Evolutionary conservation across 352 stramenopile species (phyloP).

Genomic region (Saprolegnia parasitica): DNA sequence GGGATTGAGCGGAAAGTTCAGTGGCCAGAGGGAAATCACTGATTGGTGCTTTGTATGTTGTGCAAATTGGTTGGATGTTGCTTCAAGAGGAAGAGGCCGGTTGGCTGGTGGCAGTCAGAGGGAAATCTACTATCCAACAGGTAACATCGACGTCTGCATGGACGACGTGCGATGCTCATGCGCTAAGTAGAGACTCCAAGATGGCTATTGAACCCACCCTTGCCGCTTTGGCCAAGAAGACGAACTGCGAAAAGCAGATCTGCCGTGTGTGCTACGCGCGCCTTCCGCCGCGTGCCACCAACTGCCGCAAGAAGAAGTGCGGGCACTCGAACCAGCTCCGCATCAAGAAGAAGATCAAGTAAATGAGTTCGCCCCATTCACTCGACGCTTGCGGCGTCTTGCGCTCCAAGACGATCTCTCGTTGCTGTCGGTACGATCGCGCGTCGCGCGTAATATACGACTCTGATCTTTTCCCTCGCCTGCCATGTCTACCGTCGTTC

Average conservation of each 20-base stretch:
- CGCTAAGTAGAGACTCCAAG: slow-evolving; percentile 14
- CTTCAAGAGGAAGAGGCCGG: neutral
- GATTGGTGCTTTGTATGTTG: slow-evolving; percentile 13
- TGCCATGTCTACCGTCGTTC: neutral
- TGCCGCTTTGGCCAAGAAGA: slow-evolving; percentile 97
- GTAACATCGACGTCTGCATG: slow-evolving; percentile 19
- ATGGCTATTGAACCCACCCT: slow-evolving; percentile 94
- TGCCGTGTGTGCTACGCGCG: slow-evolving; percentile 99
- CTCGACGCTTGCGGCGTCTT: slow-evolving; percentile 1
- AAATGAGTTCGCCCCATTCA: slow-evolving; percentile 44
- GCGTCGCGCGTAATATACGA: slow-evolving; percentile 2
- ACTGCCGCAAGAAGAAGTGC: slow-evolving; percentile 99
- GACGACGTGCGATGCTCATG: neutral
- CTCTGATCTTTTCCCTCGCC: slow-evolving; percentile 4
- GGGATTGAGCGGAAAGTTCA: slow-evolving; percentile 1
- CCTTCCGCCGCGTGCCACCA: slow-evolving; percentile 97
- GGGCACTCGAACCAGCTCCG: slow-evolving; percentile 99
- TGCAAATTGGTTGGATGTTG: slow-evolving; percentile 7
- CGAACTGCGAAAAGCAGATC: slow-evolving; percentile 99
- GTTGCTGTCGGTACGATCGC: neutral
- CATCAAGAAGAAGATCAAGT: slow-evolving; percentile 99
- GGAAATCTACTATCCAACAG: slow-evolving; percentile 31
- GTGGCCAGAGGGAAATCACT: slow-evolving; percentile 1
- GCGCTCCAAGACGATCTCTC: neutral
- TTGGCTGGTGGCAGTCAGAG: slow-evolving; percentile 28